phyloP scores from a whole-genome alignment of 2,329 filamentous ascomycete species.

The Monosporascus sp. region DNA sequence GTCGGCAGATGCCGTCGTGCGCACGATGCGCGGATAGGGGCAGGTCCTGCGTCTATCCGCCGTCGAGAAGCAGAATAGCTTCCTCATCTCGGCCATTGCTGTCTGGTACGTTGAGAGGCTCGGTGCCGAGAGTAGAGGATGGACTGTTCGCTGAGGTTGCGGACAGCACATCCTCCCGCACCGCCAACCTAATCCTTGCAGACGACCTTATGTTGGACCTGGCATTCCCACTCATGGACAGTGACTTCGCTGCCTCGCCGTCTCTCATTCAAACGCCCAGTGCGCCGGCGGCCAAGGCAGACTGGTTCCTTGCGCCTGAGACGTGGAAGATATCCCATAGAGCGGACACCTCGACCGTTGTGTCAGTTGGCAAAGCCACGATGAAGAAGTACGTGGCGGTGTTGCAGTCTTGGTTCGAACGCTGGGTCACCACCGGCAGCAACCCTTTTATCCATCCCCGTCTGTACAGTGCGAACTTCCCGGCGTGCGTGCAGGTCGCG shows the following conservation, averaged over 20 bases:
- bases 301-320: too few relatives aligned
- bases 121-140: too few relatives aligned
- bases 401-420: constrained; percentile 18
- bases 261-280: not conserved
- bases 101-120: too few relatives aligned
- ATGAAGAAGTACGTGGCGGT: constrained; percentile 7
- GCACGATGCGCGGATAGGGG: constrained; percentile 14
- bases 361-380: not conserved
- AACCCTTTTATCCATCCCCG: constrained; percentile 27
- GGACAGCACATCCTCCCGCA: not conserved
- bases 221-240: not conserved
- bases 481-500: constrained; percentile 25
- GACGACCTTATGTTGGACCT: not conserved
- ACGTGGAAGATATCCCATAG: too few relatives aligned
- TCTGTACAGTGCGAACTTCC: constrained; percentile 23
- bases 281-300: not conserved
- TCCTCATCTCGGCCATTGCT: too few relatives aligned
- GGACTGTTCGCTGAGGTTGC: too few relatives aligned
- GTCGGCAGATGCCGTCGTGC: constrained; percentile 16
- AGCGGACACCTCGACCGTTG: too few relatives aligned
- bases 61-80: not conserved
- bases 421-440: constrained; percentile 23
- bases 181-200: constrained; percentile 1
- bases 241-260: not conserved
- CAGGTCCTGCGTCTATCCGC: constrained; percentile 18